Evolutionary conservation across 352 stramenopile genomes (phyloP).

Genomic region (Phytopythium montanum): DNA sequence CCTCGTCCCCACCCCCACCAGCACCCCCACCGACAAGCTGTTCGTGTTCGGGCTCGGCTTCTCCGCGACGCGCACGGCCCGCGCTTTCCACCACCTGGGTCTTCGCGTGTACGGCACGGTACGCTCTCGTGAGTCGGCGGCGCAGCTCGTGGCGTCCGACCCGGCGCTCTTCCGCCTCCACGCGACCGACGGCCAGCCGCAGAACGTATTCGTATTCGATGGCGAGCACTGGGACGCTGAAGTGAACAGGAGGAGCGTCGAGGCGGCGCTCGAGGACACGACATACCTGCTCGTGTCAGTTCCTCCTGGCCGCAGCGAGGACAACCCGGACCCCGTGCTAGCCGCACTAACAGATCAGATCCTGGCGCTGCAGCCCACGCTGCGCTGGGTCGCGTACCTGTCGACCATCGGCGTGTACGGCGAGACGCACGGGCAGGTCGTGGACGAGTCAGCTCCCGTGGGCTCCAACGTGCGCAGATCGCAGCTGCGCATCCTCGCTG

Average conservation of each 20-base stretch:
- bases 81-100: slow-evolving; percentile 54
- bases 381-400: slow-evolving; percentile 89
- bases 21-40: slow-evolving; percentile 31
- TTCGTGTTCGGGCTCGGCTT: slow-evolving; percentile 91
- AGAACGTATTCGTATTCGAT: slow-evolving; percentile 85
- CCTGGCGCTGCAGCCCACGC: slow-evolving; percentile 33
- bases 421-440: slow-evolving; percentile 76
- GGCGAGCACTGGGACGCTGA: slow-evolving; percentile 43
- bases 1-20: neutral
- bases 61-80: slow-evolving; percentile 67
- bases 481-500: slow-evolving; percentile 73
- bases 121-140: slow-evolving; percentile 44
- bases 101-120: slow-evolving; percentile 75
- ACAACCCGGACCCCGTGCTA: slow-evolving; percentile 70
- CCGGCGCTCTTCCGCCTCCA: slow-evolving; percentile 35
- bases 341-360: slow-evolving; percentile 38
- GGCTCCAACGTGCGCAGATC: slow-evolving; percentile 59
- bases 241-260: slow-evolving; percentile 26
- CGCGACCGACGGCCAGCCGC: slow-evolving; percentile 7
- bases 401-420: slow-evolving; percentile 94
- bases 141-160: slow-evolving; percentile 31
- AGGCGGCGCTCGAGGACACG: slow-evolving; percentile 43
- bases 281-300: slow-evolving; percentile 83
- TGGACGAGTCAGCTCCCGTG: slow-evolving; percentile 81
- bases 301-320: slow-evolving; percentile 39